These are phyloP conservation scores for Sinapis alba DNA, from an alignment of 441 rosid species.

Conservation along the genomic window DNA sequence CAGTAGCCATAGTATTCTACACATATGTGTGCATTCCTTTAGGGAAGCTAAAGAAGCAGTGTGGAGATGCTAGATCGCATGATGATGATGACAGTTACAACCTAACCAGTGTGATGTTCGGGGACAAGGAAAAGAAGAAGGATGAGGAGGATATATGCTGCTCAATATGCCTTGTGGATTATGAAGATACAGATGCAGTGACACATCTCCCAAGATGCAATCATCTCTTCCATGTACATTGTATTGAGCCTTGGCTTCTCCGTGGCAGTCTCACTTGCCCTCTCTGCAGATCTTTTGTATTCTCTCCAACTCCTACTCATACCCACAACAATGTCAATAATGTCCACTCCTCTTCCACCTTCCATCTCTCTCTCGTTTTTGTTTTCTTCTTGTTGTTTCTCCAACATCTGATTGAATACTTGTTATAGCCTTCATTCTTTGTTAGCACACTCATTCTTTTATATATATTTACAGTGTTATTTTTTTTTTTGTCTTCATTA, in stretches of 20 bases:
- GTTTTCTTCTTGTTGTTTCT: constrained; percentile 28
- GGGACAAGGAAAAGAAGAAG: constrained; percentile 36
- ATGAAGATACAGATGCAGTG: constrained; percentile 52
- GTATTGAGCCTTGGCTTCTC: constrained; percentile 65
- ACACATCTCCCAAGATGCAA: constrained; percentile 54
- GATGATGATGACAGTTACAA: constrained; percentile 22
- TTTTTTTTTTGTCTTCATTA: constrained; percentile 5
- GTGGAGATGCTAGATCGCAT: constrained; percentile 13
- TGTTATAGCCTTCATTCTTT: constrained; percentile 4
- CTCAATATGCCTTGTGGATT: constrained; percentile 65
- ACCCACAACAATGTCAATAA: neutral
- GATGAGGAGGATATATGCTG: constrained; percentile 49
- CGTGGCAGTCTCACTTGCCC: constrained; percentile 68
- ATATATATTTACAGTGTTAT: neutral
- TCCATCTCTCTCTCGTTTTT: constrained; percentile 24
- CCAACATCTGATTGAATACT: constrained; percentile 33
- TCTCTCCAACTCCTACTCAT: constrained; percentile 17
- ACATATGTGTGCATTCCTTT: constrained; percentile 56
- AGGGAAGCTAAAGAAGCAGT: constrained; percentile 22
- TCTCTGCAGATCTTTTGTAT: constrained; percentile 60
- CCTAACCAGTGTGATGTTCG: constrained; percentile 42
- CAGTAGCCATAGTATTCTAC: constrained; percentile 54
- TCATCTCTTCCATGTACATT: constrained; percentile 63
- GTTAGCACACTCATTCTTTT: constrained; percentile 24
- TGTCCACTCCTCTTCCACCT: neutral